Percentiles rank a stretch among this genome's conserved stretches.
These are phyloP conservation scores for Polytrichum commune DNA, from an alignment of 225 moss, liverwort and hornwort genomes.

Conservation along the genomic window DNA sequence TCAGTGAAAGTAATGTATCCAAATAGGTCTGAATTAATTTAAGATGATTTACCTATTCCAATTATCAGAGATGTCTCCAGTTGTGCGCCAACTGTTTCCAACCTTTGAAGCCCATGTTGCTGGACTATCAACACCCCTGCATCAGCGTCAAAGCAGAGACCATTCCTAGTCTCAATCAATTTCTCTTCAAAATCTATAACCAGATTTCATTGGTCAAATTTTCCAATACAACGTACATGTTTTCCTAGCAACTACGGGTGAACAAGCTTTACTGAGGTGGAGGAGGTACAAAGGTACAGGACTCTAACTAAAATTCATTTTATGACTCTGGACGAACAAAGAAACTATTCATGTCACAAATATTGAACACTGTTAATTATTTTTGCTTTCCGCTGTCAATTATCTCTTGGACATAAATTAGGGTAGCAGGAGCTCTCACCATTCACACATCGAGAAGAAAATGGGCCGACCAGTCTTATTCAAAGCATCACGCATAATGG, in stretches of 20 bases:
- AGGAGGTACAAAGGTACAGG: no score
- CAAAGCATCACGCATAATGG: constrained; percentile 62
- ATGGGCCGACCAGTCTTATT: constrained; percentile 63
- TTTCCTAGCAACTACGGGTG: neutral
- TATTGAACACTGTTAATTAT: no score
- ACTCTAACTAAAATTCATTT: no score
- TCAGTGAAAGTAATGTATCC: neutral
- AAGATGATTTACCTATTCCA: constrained; percentile 41
- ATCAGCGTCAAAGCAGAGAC: constrained; percentile 8
- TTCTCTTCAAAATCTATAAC: neutral
- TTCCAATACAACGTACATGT: neutral
- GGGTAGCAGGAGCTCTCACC: constrained; percentile 30
- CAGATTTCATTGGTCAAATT: neutral
- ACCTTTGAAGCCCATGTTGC: constrained; percentile 38
- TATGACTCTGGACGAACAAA: no score
- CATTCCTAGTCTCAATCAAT: neutral
- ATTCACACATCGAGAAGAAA: constrained; percentile 72
- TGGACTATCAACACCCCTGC: constrained; percentile 52
- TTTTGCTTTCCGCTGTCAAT: neutral
- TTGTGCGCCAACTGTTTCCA: constrained; percentile 70
- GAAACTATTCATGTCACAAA: no score
- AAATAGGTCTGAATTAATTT: neutral
- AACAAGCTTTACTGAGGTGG: no score
- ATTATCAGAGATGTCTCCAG: constrained; percentile 50
- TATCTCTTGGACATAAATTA: neutral